Conservation (phyloP, 345 rosid species). For the Salix caprea region DNA sequence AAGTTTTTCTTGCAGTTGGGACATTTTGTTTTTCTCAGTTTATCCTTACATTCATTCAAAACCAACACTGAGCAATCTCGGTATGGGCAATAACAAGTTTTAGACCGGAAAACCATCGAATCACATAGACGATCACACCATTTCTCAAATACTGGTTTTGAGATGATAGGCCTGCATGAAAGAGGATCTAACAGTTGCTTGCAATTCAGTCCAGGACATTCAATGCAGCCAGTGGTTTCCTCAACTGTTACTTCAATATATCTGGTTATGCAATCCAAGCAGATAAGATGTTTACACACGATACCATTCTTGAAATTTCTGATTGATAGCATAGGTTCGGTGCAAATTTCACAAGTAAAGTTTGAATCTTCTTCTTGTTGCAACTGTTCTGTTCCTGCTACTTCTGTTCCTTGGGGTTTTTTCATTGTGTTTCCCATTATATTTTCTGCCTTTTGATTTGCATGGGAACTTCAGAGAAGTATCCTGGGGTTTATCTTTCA, state of each 20-base stretch:
- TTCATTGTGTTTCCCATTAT: slow-evolving; percentile 25
- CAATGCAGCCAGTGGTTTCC: slow-evolving; percentile 5
- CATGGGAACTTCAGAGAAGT: background rate
- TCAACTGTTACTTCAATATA: slow-evolving; percentile 25
- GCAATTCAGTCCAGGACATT: slow-evolving; percentile 29
- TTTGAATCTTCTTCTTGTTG: slow-evolving; percentile 4
- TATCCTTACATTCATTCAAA: slow-evolving; percentile 28
- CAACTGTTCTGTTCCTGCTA: background rate
- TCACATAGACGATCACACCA: slow-evolving; percentile 34
- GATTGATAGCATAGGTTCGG: slow-evolving; percentile 15
- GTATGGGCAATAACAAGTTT: slow-evolving; percentile 32
- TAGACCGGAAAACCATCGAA: background rate
- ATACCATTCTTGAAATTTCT: slow-evolving; percentile 22
- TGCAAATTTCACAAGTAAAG: slow-evolving; percentile 30
- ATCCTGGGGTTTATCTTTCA: background rate
- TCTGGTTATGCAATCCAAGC: slow-evolving; percentile 25
- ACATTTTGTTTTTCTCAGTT: slow-evolving; percentile 22
- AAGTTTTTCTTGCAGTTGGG: slow-evolving; percentile 27
- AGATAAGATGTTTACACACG: slow-evolving; percentile 24
- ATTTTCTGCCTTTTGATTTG: background rate
- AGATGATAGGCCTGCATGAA: slow-evolving; percentile 20
- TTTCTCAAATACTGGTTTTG: slow-evolving; percentile 16
- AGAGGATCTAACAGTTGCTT: slow-evolving; percentile 20
- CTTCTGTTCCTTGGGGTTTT: background rate
- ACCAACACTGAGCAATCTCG: slow-evolving; percentile 25